A percentile compares a stretch with the other conserved stretches of the same genome.
Evolutionary conservation across 495 filamentous ascomycete species (phyloP).

Genomic region (Usnea hakonensis): DNA sequence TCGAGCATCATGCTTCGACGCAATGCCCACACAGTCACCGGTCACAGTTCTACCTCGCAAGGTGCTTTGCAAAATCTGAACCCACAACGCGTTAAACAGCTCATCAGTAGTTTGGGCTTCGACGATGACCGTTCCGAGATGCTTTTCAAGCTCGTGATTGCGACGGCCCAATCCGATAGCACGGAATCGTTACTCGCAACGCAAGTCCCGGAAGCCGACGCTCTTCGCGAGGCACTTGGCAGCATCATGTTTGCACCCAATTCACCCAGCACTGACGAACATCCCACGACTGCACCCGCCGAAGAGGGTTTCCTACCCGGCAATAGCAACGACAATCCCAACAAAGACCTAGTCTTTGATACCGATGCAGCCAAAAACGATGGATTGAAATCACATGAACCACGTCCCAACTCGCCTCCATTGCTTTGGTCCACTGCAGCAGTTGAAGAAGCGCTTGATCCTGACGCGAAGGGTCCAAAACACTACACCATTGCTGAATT

Average conservation of each 20-base stretch:
- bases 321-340: not conserved
- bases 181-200: not conserved
- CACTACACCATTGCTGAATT: constrained; percentile 11
- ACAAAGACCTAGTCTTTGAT: not conserved
- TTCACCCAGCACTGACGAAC: not conserved
- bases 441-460: constrained; percentile 5
- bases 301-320: not conserved
- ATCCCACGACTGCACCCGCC: not conserved
- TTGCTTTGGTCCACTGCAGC: constrained; percentile 1
- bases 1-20: not conserved
- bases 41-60: not conserved
- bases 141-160: not conserved
- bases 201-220: not conserved
- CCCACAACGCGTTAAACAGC: not conserved
- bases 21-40: not conserved
- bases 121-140: not conserved
- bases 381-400: not conserved
- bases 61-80: not conserved
- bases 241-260: not conserved
- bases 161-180: not conserved
- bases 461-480: not conserved
- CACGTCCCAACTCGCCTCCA: not conserved
- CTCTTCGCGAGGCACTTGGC: not conserved
- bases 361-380: not conserved
- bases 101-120: not conserved